Evolutionary conservation across 106 monocot species (phyloP), one percentile per base, ranked within the genome.

Genomic region (Xerophyta viscosa): DNA sequence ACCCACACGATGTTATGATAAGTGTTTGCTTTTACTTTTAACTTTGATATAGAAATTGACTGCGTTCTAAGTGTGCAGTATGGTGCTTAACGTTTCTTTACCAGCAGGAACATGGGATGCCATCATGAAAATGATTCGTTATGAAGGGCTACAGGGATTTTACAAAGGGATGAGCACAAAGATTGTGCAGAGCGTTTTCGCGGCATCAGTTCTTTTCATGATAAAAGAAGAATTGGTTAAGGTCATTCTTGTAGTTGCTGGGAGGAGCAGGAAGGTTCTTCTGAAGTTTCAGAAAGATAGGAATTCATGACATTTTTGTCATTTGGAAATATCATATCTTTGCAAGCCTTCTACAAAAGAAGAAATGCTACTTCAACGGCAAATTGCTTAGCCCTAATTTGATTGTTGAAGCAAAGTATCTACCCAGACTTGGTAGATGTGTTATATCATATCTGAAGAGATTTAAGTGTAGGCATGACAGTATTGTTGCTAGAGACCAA

Each of bases 151-250:
- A 11, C 8, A 45, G 19, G 69, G 69, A 36, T 92, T 92, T 58
- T 92, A 86, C 26, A 92, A 82, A 61, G 92, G 92, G 31, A 86
- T 92, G 92, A 68, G 86, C 54, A 92, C 92, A 26, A 92, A 92
- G 57, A 87, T 92, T 48, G 86, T 87, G 27, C 92, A 92, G 53
- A 92, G 92, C 53, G 86, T 92, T 48, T 86, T 92, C 70, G 82
- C 86, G 26, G 86, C 92, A n/a, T 79, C 92, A 13, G 76, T 92
- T 56, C 71, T 92, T 36, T 92, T 92, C 58, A 82, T 92, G 92
- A 46, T 83, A 17, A 92, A 92, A 62, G 92, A 92, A 37, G 82
- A 92, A 56, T 54, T 93, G 9, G 80, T 93, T 24, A 93, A 83
- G 65, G 46, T 62, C 3, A 68, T 48, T 37, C 3, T 80, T 37